Conservation (phyloP, 2,329 filamentous ascomycete species). For the Colletotrichum lini region DNA sequence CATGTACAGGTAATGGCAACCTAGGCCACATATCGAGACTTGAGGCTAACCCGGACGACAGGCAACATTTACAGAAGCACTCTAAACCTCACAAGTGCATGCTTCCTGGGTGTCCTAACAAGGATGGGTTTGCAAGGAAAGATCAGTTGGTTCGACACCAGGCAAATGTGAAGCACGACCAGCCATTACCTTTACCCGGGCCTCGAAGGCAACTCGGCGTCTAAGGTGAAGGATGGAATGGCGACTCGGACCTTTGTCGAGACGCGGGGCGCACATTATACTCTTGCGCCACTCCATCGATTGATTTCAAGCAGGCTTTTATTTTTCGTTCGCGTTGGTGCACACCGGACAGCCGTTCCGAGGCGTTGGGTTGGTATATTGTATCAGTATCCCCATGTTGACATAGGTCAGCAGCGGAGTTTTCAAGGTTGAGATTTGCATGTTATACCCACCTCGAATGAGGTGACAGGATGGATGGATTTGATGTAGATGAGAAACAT, state of each 20-base stretch:
- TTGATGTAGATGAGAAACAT: not conserved
- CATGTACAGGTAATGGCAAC: conserved; percentile 54
- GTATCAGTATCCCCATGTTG: conserved; percentile 42
- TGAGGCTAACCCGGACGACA: conserved; percentile 42
- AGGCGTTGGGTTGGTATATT: conserved; percentile 46
- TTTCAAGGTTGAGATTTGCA: not conserved
- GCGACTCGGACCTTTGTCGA: not conserved
- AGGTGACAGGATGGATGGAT: not conserved
- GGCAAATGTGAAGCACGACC: conserved; percentile 55
- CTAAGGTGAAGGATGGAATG: not conserved
- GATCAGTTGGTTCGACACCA: conserved; percentile 60
- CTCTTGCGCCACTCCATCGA: conserved; percentile 5
- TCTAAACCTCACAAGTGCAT: conserved; percentile 59
- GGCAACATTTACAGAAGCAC: conserved; percentile 61
- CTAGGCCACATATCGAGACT: not conserved
- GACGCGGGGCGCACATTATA: not conserved
- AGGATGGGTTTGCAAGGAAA: conserved; percentile 58
- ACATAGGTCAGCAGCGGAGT: conserved; percentile 9
- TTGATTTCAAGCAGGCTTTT: conserved; percentile 2
- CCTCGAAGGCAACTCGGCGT: conserved; percentile 26
- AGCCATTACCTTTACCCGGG: conserved; percentile 19
- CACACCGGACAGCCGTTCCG: conserved; percentile 14
- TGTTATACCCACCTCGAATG: conserved; percentile 2
- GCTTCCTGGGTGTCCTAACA: conserved; percentile 57
- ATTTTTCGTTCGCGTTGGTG: not conserved